Evolutionary conservation across 805 yeast species (phyloP).

Genomic region (Saturnispora silvae): DNA sequence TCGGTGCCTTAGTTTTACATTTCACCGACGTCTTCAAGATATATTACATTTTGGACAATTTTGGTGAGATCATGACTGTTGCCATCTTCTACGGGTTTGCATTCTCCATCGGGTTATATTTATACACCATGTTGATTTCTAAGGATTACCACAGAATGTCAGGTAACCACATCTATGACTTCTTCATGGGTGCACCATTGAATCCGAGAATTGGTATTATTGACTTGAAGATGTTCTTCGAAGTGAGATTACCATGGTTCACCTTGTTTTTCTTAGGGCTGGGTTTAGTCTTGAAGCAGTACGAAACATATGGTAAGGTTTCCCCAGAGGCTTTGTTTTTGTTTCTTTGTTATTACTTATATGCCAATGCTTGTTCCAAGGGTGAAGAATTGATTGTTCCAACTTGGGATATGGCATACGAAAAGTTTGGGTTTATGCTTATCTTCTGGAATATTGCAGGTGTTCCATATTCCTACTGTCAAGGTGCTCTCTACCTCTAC

Average conservation of each 20-base stretch:
- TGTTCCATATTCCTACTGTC: conserved; percentile 96
- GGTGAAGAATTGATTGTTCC: conserved; percentile 97
- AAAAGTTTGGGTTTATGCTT: conserved; percentile 98
- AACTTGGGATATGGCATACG: conserved; percentile 99
- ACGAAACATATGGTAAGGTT: conserved; percentile 69
- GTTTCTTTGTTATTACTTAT: conserved; percentile 80
- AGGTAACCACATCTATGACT: conserved; percentile 81
- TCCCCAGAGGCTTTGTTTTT: conserved; percentile 67
- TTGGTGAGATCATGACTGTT: conserved; percentile 88
- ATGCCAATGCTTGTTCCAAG: conserved; percentile 94
- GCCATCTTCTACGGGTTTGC: conserved; percentile 73
- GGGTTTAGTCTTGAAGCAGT: conserved; percentile 69
- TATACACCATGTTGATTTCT: conserved; percentile 52
- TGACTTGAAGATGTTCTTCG: conserved; percentile 95
- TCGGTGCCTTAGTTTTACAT: conserved; percentile 52
- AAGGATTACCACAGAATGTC: conserved; percentile 85
- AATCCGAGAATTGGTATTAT: conserved; percentile 91
- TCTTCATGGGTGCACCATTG: conserved; percentile 95
- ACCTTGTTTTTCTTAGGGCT: conserved; percentile 68
- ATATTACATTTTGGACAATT: conserved; percentile 64
- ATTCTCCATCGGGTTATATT: conserved; percentile 59
- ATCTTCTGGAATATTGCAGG: conserved; percentile 99
- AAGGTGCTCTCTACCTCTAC: conserved; percentile 74
- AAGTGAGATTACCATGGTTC: conserved; percentile 96
- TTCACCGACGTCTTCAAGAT: conserved; percentile 64